Percentiles rank a stretch among this genome's conserved stretches.
Conservation (phyloP, 2,329 filamentous ascomycete species). For the Fusarium clavum region DNA sequence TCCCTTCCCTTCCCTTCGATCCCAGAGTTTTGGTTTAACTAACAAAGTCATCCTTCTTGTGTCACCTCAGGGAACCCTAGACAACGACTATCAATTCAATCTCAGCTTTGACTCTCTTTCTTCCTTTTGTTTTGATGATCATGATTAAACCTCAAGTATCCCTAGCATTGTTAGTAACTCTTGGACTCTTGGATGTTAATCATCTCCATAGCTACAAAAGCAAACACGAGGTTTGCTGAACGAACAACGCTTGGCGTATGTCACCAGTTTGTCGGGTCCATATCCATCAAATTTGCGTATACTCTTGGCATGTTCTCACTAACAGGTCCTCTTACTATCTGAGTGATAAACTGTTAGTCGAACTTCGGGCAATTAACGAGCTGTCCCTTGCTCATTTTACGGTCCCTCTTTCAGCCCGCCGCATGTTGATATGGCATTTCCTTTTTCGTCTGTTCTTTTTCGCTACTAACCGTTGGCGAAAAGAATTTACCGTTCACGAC, state of each 20-base stretch:
- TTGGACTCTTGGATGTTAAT: background rate
- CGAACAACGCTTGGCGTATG: constrained; percentile 32
- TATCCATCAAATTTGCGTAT: constrained; percentile 29
- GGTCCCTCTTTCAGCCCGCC: background rate
- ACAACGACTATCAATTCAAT: background rate
- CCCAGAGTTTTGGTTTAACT: constrained; percentile 34
- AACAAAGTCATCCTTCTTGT: background rate
- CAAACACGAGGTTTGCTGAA: constrained; percentile 31
- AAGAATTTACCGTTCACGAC: constrained; percentile 20
- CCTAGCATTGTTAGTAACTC: background rate
- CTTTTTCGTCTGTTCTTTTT: background rate
- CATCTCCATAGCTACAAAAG: background rate
- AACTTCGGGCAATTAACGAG: background rate
- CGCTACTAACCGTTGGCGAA: background rate
- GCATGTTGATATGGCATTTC: constrained; percentile 5
- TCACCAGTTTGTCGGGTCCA: constrained; percentile 13
- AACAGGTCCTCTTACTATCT: background rate
- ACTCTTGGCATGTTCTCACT: constrained; percentile 20
- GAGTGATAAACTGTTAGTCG: background rate
- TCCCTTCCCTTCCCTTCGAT: background rate
- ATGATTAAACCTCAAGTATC: background rate
- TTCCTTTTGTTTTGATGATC: background rate
- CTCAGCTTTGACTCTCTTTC: background rate
- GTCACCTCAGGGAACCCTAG: background rate
- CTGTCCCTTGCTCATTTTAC: constrained; percentile 9